Percentiles rank a stretch among this genome's conserved stretches.
Conservation (phyloP, 345 rosid species). For the Eucalyptus grandis region DNA sequence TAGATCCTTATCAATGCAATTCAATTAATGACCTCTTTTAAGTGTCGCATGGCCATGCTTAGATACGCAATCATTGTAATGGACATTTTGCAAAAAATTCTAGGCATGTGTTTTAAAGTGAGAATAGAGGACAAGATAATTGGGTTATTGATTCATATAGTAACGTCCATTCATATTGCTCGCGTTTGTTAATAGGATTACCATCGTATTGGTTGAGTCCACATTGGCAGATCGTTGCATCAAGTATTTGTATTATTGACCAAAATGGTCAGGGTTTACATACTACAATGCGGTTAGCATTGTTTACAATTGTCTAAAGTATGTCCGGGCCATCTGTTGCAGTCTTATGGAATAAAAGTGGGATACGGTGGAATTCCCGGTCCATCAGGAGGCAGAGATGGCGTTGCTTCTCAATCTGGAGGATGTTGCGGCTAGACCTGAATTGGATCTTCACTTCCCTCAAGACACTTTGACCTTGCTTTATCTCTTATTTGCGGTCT, state of each 20-base stretch:
- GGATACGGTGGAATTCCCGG: constrained; percentile 97
- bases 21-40: neutral
- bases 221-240: neutral
- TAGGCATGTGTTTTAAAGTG: neutral
- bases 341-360: constrained; percentile 95
- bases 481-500: neutral
- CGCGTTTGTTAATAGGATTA: neutral
- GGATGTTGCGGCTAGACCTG: constrained; percentile 72
- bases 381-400: constrained; percentile 88
- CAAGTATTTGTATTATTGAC: neutral
- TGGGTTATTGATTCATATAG: neutral
- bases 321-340: neutral
- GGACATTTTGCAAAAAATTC: neutral
- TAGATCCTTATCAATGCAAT: neutral
- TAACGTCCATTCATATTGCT: neutral
- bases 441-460: neutral
- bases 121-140: neutral
- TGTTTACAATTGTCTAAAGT: neutral
- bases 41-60: neutral
- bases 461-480: neutral
- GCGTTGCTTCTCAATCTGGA: constrained; percentile 66
- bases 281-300: neutral
- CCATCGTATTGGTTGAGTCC: neutral
- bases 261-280: neutral
- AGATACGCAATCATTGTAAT: neutral